A percentile compares a stretch with the other conserved stretches of the same genome.
phyloP scores from a whole-genome alignment of 768 basidiomycete species.

The Tulasnella sp. region DNA sequence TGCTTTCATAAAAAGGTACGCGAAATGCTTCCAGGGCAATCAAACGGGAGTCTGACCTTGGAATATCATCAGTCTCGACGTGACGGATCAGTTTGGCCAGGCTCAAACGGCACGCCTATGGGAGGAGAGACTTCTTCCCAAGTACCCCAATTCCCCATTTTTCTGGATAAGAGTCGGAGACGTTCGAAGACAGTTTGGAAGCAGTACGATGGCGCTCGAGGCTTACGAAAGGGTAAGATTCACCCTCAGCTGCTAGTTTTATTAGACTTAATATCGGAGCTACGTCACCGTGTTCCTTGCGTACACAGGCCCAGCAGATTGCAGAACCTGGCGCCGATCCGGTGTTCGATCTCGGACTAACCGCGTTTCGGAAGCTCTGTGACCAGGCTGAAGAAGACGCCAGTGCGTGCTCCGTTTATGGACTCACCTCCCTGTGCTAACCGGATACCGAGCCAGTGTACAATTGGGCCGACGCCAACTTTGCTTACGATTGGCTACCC shows the following conservation, averaged over 20 bases:
- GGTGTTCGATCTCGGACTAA: background rate
- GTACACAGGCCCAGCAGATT: background rate
- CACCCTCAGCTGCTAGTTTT: background rate
- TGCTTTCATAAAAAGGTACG: background rate
- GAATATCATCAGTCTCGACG: background rate
- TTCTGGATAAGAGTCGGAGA: background rate
- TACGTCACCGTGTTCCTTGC: background rate
- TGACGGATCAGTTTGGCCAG: background rate
- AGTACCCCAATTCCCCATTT: background rate
- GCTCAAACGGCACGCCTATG: background rate
- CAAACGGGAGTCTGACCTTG: background rate
- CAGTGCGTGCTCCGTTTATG: background rate
- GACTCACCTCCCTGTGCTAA: background rate
- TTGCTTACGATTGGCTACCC: background rate
- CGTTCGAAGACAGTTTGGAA: background rate
- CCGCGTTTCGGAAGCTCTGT: background rate
- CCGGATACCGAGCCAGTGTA: background rate
- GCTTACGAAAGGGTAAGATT: background rate
- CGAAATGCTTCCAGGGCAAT: background rate
- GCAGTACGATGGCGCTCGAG: background rate
- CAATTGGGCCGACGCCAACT: background rate
- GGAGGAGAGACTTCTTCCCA: background rate
- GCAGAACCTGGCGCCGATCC: background rate
- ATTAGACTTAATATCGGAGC: background rate
- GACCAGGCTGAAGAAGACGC: background rate